These are phyloP conservation scores for Mesembryanthemum crystallinum DNA, from an alignment of 148 eudicot species.

Conservation along the genomic window DNA sequence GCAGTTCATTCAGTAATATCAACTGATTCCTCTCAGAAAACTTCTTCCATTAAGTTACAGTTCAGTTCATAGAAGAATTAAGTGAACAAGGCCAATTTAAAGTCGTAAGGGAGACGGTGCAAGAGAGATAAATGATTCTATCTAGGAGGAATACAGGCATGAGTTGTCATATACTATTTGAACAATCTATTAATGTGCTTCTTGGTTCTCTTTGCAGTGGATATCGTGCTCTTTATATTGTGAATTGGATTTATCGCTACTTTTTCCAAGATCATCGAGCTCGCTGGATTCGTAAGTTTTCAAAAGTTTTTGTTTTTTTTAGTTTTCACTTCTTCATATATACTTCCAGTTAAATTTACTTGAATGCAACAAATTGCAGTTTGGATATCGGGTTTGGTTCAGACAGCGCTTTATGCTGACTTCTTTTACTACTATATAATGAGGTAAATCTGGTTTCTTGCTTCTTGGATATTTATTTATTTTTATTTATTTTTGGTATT, in stretches of 20 bases:
- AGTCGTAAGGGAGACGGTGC: too few species aligned
- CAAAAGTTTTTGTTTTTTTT: not conserved
- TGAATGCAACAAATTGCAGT: slow-evolving; percentile 24
- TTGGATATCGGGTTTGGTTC: slow-evolving; percentile 54
- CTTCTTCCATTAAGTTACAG: too few species aligned
- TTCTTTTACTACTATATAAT: slow-evolving; percentile 48
- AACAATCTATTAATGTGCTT: not conserved
- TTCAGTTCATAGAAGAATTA: too few species aligned
- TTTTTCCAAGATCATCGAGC: slow-evolving; percentile 37
- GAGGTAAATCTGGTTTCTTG: slow-evolving; percentile 28
- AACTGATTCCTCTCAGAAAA: too few species aligned
- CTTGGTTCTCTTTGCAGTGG: slow-evolving; percentile 32
- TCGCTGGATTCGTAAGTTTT: slow-evolving; percentile 50
- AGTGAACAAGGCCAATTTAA: too few species aligned
- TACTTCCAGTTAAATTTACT: not conserved
- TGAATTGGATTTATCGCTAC: slow-evolving; percentile 52
- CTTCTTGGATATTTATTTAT: not conserved
- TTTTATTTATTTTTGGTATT: too few species aligned
- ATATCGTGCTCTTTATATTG: slow-evolving; percentile 49
- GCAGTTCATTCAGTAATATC: too few species aligned
- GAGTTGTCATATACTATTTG: not conserved
- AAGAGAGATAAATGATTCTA: not conserved
- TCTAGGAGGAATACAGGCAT: not conserved
- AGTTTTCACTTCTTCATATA: not conserved
- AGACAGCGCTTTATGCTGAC: slow-evolving; percentile 50